These are phyloP conservation scores for Aspergillus campestris DNA, from an alignment of 495 filamentous ascomycete species.

Conservation along the genomic window DNA sequence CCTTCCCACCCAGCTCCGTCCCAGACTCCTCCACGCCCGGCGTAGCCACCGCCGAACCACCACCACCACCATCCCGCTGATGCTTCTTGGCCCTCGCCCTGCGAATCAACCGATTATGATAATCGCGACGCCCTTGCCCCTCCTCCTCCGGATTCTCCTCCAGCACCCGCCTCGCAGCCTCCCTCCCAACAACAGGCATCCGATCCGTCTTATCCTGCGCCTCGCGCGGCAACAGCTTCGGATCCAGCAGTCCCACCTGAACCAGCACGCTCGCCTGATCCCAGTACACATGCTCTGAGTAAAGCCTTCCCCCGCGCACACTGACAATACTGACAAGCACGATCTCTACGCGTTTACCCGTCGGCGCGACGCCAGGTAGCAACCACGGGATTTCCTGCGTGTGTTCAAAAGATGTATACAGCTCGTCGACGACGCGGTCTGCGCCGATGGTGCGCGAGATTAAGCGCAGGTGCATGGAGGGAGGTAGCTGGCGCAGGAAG, in stretches of 20 bases:
- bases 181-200: conserved; percentile 62
- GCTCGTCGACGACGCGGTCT: conserved; percentile 54
- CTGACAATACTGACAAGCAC: conserved; percentile 69
- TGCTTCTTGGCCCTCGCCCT: conserved; percentile 17
- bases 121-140: conserved; percentile 17
- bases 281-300: conserved; percentile 81
- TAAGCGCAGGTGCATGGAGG: conserved; percentile 58
- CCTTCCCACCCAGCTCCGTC: conserved; percentile 17
- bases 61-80: no score
- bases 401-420: conserved; percentile 59
- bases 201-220: conserved; percentile 41
- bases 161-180: conserved; percentile 57
- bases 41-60: conserved; percentile 6
- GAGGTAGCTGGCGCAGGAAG: conserved; percentile 65
- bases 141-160: conserved; percentile 46
- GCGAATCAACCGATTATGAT: conserved; percentile 34
- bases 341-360: conserved; percentile 56
- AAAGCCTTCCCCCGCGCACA: conserved; percentile 63
- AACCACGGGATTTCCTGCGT: conserved; percentile 70
- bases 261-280: conserved; percentile 75
- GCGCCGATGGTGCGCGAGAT: conserved; percentile 59
- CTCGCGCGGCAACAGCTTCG: conserved; percentile 40
- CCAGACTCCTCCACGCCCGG: conserved; percentile 16
- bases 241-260: conserved; percentile 69
- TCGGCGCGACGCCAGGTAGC: conserved; percentile 67